Base-by-base conservation (phyloP, 208 protist species). In the Strigomonas culicis region DNA sequence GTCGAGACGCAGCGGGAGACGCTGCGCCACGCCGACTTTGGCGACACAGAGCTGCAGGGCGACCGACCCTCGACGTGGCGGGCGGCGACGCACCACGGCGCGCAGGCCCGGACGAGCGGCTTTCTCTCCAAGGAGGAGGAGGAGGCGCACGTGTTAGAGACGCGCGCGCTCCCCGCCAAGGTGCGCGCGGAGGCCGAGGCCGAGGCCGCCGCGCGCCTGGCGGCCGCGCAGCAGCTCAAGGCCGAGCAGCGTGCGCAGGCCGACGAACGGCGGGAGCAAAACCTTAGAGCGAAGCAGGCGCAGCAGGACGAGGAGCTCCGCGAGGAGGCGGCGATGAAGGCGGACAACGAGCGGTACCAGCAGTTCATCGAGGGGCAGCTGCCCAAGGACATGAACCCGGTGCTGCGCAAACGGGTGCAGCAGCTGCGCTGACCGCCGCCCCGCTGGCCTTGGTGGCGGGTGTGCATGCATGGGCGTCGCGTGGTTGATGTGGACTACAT, bases 281-380 rank as follows among this genome's bases (percentile, higher is more conserved):
- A 69, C 1, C 74, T 63, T 17, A 77, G 63, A 0, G 69, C 65
- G 30, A 58, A 66, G n/a, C 77, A 83, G 65, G 59, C 66, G 24
- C 71, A 83, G 43, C 70, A 69, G 15, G 73, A 83, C 15, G 71
- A 82, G 47, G 58, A 58, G 19, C 64, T 63, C 6, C 60, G 63
- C 27, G 72, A 76, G 50, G 57, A 72, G 21, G 76, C 77, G 27
- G 59, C 64, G 15, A 57, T 72, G 65, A 71, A 72, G 66, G 56
- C 59, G n/a, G 86, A 93, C 22, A 82, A 92, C 31, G 76, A 63
- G 21, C 55, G 66, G 17, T 93, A 84, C 53, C 34, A 52, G 4
- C 71, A 66, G 24, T 93, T 85, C 62, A 79, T 95, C 25, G 71
- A 80, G 52, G 79, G 82, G 0, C 75, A 86, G 55, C 50, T 95